phyloP scores from a whole-genome alignment of 148 eudicot genomes.

The Camellia granthamiana region DNA sequence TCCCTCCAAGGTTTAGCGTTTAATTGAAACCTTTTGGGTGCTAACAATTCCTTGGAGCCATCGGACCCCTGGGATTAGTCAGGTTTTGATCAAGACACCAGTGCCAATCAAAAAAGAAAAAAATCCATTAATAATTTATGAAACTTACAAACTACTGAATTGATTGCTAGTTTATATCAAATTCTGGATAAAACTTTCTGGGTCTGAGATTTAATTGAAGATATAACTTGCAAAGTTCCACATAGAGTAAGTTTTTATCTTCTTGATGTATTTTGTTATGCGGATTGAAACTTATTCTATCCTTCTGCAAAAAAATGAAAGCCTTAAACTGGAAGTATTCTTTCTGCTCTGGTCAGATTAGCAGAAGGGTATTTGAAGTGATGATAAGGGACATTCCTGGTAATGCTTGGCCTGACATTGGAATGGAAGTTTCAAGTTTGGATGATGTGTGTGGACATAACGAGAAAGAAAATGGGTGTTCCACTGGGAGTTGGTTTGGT shows the following conservation, averaged over 20 bases:
- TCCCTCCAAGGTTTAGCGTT: neutral
- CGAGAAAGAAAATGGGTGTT: conserved; percentile 25
- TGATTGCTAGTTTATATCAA: neutral
- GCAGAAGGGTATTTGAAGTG: conserved; percentile 81
- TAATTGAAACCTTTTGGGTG: too few species aligned
- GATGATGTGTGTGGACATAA: conserved; percentile 19
- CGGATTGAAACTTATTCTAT: neutral
- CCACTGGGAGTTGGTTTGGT: neutral
- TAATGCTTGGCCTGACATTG: too few species aligned
- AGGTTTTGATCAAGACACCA: neutral
- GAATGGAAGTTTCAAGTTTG: too few species aligned
- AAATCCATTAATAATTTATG: neutral
- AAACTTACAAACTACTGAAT: neutral
- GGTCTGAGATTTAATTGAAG: too few species aligned
- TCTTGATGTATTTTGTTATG: too few species aligned
- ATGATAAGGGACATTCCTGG: conserved; percentile 40
- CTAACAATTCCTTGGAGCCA: neutral
- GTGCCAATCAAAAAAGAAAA: neutral
- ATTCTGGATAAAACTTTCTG: neutral
- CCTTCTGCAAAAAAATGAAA: too few species aligned
- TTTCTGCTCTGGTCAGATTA: conserved; percentile 53
- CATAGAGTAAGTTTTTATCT: too few species aligned
- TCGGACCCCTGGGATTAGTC: neutral
- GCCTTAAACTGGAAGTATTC: neutral
- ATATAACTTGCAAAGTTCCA: too few species aligned